A percentile compares a stretch with the other conserved stretches of the same genome.
These are phyloP conservation scores for Ilyonectria destructans DNA, from an alignment of 2,329 filamentous ascomycete genomes.

Conservation along the genomic window DNA sequence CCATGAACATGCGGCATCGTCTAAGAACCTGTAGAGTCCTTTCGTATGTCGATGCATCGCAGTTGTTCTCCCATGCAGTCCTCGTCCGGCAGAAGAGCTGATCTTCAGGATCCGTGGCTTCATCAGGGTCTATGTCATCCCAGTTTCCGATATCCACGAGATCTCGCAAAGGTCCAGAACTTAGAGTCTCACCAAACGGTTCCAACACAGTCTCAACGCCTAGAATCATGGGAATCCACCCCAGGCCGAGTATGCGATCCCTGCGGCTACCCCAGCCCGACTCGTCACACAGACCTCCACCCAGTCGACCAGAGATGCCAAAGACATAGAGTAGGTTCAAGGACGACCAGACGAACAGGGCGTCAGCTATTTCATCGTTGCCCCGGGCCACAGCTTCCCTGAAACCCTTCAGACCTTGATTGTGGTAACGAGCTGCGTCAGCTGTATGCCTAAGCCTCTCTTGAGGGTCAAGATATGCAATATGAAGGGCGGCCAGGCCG, in stretches of 20 bases:
- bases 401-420: conserved; percentile 13
- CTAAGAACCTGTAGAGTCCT: conserved; percentile 28
- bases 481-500: conserved; percentile 19
- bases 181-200: conserved; percentile 19
- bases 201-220: conserved; percentile 37
- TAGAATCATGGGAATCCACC: conserved; percentile 42
- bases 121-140: conserved; percentile 31
- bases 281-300: background rate
- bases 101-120: background rate
- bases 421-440: conserved; percentile 11
- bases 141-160: conserved; percentile 38
- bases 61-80: conserved; percentile 23
- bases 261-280: background rate
- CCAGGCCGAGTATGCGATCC: conserved; percentile 35
- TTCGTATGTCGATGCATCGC: conserved; percentile 32
- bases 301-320: conserved; percentile 6
- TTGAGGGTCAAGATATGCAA: background rate
- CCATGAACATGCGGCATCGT: conserved; percentile 31
- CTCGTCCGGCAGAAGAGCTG: conserved; percentile 15
- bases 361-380: conserved; percentile 2
- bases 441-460: background rate
- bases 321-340: conserved; percentile 22
- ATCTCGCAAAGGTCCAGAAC: conserved; percentile 14
- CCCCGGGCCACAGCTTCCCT: background rate
- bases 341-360: conserved; percentile 16